Conservation (phyloP, 2,329 filamentous ascomycete species). For the Penicillium nordicum region DNA sequence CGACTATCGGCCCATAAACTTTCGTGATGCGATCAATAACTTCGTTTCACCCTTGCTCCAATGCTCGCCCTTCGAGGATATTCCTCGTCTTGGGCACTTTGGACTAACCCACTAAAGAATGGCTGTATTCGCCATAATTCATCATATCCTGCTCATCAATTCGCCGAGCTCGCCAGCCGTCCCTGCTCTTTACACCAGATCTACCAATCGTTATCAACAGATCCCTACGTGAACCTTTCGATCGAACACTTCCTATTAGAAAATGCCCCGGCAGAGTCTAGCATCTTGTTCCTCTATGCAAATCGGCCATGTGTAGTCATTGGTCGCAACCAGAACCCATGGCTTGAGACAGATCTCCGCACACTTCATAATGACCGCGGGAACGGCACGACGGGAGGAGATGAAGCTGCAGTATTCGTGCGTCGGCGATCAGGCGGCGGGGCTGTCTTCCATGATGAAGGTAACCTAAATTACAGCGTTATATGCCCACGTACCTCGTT, state of each 20-base stretch:
- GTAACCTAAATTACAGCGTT: constrained; percentile 93
- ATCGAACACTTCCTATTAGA: constrained; percentile 88
- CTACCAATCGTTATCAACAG: constrained; percentile 64
- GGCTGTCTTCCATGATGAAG: constrained; percentile 87
- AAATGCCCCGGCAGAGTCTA: constrained; percentile 66
- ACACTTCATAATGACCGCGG: constrained; percentile 50
- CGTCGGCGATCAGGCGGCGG: constrained; percentile 85
- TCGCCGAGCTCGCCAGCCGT: constrained; percentile 35
- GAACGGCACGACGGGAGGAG: constrained; percentile 12
- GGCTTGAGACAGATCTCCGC: constrained; percentile 79
- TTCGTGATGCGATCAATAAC: background rate
- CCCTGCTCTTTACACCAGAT: constrained; percentile 54
- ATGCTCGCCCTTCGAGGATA: constrained; percentile 24
- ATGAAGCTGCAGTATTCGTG: constrained; percentile 59
- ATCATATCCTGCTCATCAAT: constrained; percentile 29
- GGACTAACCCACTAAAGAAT: constrained; percentile 10
- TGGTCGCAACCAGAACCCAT: constrained; percentile 96
- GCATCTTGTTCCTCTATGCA: constrained; percentile 79
- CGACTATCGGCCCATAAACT: constrained; percentile 23
- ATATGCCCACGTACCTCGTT: constrained; percentile 75
- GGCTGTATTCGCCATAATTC: constrained; percentile 27
- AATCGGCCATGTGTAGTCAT: constrained; percentile 87
- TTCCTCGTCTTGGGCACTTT: background rate
- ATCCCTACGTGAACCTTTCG: constrained; percentile 88
- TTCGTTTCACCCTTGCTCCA: constrained; percentile 13